phyloP scores from a whole-genome alignment of 192 early-diverging fungal species.

The Rhizophagus clarus region DNA sequence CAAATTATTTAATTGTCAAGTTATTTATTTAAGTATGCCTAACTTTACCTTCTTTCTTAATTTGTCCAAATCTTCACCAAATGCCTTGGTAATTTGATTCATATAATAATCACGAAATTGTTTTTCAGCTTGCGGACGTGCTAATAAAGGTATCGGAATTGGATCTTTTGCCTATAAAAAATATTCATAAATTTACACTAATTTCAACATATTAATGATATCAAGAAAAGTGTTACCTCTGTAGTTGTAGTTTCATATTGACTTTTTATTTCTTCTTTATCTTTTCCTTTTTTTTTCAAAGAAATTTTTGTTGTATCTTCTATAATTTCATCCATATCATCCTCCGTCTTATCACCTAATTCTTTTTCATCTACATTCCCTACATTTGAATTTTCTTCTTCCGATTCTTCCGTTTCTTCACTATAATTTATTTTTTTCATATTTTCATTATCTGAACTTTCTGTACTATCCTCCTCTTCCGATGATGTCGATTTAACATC shows the following conservation, averaged over 20 bases:
- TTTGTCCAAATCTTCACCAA: slow-evolving; percentile 43
- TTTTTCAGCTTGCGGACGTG: slow-evolving; percentile 27
- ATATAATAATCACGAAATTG: slow-evolving; percentile 43
- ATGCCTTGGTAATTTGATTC: slow-evolving; percentile 42
- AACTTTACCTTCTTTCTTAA: slow-evolving; percentile 37
- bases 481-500: no score
- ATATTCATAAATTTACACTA: background rate
- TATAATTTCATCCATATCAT: background rate
- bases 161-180: slow-evolving; percentile 6
- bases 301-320: background rate
- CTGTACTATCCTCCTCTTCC: no score
- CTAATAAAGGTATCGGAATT: slow-evolving; percentile 22
- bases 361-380: no score
- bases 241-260: background rate
- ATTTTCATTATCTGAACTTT: no score
- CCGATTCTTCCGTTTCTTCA: no score
- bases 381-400: no score
- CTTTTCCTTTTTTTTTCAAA: background rate
- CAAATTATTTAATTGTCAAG: background rate
- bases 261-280: background rate
- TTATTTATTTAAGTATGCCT: background rate
- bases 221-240: background rate
- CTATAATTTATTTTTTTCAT: no score
- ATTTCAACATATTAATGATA: background rate
- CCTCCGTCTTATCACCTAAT: background rate